phyloP scores from a whole-genome alignment of 192 early-diverging fungal species.

The Entomortierella beljakovae region DNA sequence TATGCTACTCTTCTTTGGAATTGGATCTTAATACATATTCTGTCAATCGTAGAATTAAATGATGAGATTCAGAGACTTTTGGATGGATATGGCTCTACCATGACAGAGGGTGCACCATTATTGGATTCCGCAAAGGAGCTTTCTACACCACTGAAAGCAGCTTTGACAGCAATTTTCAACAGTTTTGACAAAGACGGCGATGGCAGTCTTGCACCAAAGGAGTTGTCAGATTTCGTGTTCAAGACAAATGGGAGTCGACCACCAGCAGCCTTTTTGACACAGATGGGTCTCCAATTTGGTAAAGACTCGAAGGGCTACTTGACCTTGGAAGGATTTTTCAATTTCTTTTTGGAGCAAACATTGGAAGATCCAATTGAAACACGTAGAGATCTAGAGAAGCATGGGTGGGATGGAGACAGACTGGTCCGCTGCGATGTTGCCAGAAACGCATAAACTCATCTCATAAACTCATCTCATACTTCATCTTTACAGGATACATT shows the following conservation, averaged over 20 bases:
- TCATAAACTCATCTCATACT: no score
- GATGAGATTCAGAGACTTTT: slow-evolving; percentile 60
- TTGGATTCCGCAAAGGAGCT: slow-evolving; percentile 49
- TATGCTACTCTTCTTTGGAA: no score
- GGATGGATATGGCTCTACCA: slow-evolving; percentile 55
- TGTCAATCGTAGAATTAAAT: slow-evolving; percentile 53
- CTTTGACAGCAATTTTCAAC: slow-evolving; percentile 57
- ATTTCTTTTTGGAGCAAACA: slow-evolving; percentile 67
- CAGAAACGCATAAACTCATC: slow-evolving; percentile 28
- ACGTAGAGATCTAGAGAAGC: slow-evolving; percentile 60
- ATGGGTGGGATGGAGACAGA: slow-evolving; percentile 63
- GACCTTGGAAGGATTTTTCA: slow-evolving; percentile 62
- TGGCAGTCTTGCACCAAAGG: slow-evolving; percentile 52
- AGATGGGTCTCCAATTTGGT: slow-evolving; percentile 66
- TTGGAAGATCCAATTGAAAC: slow-evolving; percentile 69
- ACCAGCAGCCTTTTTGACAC: slow-evolving; percentile 60
- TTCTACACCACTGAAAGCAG: slow-evolving; percentile 48
- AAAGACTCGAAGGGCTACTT: slow-evolving; percentile 57
- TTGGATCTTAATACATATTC: neutral
- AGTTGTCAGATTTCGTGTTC: slow-evolving; percentile 61
- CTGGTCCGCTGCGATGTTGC: slow-evolving; percentile 39
- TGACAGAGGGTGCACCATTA: slow-evolving; percentile 53
- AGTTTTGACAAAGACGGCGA: slow-evolving; percentile 63
- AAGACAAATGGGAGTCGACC: slow-evolving; percentile 64
- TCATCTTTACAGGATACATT: no score